Percentiles rank a stretch among this genome's conserved stretches.
phyloP scores from a whole-genome alignment of 139 green algal species.

The Tetradesmus obliquus region DNA sequence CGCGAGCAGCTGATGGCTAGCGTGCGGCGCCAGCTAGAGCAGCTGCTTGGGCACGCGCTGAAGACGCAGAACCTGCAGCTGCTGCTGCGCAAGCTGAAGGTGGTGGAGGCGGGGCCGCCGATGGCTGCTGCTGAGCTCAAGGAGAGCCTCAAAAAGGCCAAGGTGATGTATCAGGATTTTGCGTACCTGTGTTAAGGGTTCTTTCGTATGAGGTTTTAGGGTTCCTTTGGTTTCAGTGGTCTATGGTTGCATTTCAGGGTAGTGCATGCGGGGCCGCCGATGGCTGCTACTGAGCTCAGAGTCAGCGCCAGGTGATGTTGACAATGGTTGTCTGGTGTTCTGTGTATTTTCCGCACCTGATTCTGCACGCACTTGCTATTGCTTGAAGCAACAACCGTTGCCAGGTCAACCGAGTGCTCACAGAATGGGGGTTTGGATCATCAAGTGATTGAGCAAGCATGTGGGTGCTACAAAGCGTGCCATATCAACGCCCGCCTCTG shows the following conservation, averaged over 20 bases:
- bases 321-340: too few relatives aligned
- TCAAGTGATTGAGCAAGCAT: too few relatives aligned
- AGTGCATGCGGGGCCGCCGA: background rate
- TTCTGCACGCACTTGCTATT: too few relatives aligned
- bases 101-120: background rate
- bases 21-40: constrained; percentile 20
- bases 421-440: too few relatives aligned
- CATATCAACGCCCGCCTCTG: too few relatives aligned
- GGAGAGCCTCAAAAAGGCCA: background rate
- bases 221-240: too few relatives aligned
- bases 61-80: background rate
- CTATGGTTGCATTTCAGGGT: background rate
- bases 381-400: too few relatives aligned
- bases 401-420: too few relatives aligned
- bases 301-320: background rate
- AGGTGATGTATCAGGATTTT: background rate
- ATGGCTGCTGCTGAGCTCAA: background rate
- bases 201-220: too few relatives aligned
- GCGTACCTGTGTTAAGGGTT: too few relatives aligned
- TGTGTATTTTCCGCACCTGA: too few relatives aligned
- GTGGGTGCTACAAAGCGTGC: too few relatives aligned
- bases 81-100: constrained; percentile 37
- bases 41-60: background rate
- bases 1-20: background rate
- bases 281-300: background rate